A percentile compares a stretch with the other conserved stretches of the same genome.
Evolutionary conservation across 1,284 basidiomycete species (phyloP).

Genomic region (Puccinia horiana): DNA sequence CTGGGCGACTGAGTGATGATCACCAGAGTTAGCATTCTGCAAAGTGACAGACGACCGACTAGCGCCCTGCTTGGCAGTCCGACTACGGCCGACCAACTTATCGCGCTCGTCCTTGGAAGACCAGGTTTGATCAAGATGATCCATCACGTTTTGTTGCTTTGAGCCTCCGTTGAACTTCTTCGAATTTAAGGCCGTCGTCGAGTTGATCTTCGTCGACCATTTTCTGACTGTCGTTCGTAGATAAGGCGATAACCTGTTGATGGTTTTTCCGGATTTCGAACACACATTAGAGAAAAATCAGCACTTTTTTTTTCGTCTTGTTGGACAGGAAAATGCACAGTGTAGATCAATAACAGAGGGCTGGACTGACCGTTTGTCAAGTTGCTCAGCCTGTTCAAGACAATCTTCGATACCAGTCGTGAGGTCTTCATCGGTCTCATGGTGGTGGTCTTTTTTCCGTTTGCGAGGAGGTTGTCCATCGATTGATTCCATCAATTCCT

Average conservation of each 20-base stretch:
- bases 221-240: conserved; percentile 76
- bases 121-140: conserved; percentile 71
- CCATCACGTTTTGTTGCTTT: conserved; percentile 64
- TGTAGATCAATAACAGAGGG: background rate
- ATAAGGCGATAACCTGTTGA: conserved; percentile 55
- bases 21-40: conserved; percentile 60
- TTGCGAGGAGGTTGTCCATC: conserved; percentile 8
- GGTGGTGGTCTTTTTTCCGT: background rate
- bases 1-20: conserved; percentile 52
- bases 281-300: conserved; percentile 58
- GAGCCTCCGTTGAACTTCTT: conserved; percentile 60
- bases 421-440: background rate
- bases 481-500: conserved; percentile 17
- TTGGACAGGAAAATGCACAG: background rate
- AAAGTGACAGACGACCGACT: conserved; percentile 58
- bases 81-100: conserved; percentile 53
- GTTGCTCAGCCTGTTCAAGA: conserved; percentile 17
- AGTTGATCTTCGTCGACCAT: conserved; percentile 90
- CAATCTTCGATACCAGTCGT: background rate
- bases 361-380: conserved; percentile 15
- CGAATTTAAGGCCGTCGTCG: conserved; percentile 75
- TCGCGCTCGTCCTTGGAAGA: conserved; percentile 59
- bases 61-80: conserved; percentile 54
- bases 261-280: conserved; percentile 64
- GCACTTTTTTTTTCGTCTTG: background rate